A percentile compares a stretch with the other conserved stretches of the same genome.
Evolutionary conservation across 768 basidiomycete genomes (phyloP).

Genomic region (Neoboletus brunneissimus): DNA sequence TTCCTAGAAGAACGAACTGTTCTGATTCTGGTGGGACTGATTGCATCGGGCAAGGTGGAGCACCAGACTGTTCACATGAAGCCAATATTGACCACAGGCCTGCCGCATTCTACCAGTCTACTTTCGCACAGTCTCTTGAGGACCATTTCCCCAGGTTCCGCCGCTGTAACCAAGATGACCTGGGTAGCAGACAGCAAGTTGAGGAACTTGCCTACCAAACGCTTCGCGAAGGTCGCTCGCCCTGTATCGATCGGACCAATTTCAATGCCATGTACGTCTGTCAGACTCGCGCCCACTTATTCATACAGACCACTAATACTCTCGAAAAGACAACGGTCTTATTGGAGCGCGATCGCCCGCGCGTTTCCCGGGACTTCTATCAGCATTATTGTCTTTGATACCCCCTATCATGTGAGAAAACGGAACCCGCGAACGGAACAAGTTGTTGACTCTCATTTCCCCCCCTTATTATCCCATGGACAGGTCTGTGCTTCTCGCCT

Average conservation of each 20-base stretch:
- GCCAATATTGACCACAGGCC: constrained; percentile 2
- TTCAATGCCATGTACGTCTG: constrained; percentile 58
- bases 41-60: constrained; percentile 71
- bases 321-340: constrained; percentile 55
- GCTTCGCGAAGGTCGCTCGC: constrained; percentile 60
- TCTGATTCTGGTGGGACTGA: constrained; percentile 68
- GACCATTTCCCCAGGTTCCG: constrained; percentile 55
- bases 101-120: constrained; percentile 34
- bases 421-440: constrained; percentile 1
- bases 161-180: constrained; percentile 79
- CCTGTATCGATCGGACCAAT: constrained; percentile 79
- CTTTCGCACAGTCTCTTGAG: constrained; percentile 73
- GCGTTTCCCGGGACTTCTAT: constrained; percentile 60
- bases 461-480: too few relatives aligned
- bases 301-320: background rate
- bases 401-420: constrained; percentile 63
- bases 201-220: constrained; percentile 54
- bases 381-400: constrained; percentile 78
- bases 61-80: constrained; percentile 1
- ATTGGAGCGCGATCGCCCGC: constrained; percentile 74
- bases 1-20: constrained; percentile 45
- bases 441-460: constrained; percentile 11
- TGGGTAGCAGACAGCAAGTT: constrained; percentile 65
- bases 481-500: constrained; percentile 66
- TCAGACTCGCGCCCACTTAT: background rate